Evolutionary conservation across 805 yeast genomes (phyloP), one percentile per base, ranked within the genome.

Genomic region (Kazachstania kunashirensis): DNA sequence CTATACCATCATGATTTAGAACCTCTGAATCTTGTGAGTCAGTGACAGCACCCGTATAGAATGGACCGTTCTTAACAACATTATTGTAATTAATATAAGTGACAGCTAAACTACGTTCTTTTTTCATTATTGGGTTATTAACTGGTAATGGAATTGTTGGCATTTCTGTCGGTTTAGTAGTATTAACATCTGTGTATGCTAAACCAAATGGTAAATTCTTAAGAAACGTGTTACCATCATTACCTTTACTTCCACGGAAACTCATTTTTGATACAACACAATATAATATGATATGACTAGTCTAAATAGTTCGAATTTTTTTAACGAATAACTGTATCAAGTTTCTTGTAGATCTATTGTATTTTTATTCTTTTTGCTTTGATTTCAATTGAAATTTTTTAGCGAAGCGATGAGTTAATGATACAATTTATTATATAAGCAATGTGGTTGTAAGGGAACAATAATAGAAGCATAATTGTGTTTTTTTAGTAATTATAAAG

Each of bases 141-240:
- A 81, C 72, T 1, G 92, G 92, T 16, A 82, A 53, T 17, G 73
- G 57, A 55, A 69, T 53, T 59, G 37, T 42, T 17, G 58, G 75
- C 59, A 46, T 50, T 46, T 45, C 67, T 53, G 42, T 66, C 53
- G 39, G 67, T 61, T 34, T 65, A 56, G 31, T 55, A 55, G 43
- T 54, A 13, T 65, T 55, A 17, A 80, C 66, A 51, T 81, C 89
- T 21, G 70, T 66, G 53, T 75, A 78, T 36, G 77, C 84, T 34
- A 81, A 57, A 9, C 92, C 88, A 57, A 79, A 78, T n/a, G 88
- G 88, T 35, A 80, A 59, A 29, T 49, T 52, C 32, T 55, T 52
- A 33, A 54, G 45, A 62, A 61, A 48, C 47, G 73, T 48, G 56
- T 57, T 42, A 7, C 55, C 53, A 26, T 57, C 56, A n/a, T 67